Evolutionary conservation across 1,284 basidiomycete species (phyloP), one percentile per base, ranked within the genome.

Genomic region (Tilletia horrida): DNA sequence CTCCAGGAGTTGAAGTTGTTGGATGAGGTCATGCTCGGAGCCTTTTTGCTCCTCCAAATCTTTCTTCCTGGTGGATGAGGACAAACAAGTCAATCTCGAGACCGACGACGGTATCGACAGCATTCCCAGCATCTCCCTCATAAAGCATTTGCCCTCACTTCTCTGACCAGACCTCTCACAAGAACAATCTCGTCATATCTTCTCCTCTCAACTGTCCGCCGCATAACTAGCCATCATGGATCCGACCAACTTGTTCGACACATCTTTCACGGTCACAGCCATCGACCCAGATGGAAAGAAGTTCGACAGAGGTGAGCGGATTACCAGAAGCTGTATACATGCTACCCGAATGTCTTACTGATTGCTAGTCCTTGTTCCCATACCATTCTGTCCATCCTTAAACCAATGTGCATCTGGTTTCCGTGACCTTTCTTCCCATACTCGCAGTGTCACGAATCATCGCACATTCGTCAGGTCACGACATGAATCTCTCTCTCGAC

Each of bases 221-320:
- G 55, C 27, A 14, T 67, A 9, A 25, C 4, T 23, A 64, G 70
- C 50, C 43, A 48, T 76, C 25, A 62, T 55, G 55, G 65, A 66
- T 63, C 73, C 78, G 0, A 76, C 78, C 42, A 78, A 79, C 68
- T 68, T 81, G 55, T 81, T 80, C 65, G 80, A 81, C 68, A 75
- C 79, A 57, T 78, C 80, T 62, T 81, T 81, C 52, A 71, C 74
- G 66, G 73, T 81, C 64, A 73, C 68, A 52, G 70, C 76, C 66
- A 80, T 81, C 67, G 80, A 81, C 63, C 80, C 80, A 14, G 83
- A 95, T 81, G 95, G 96, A 66, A 96, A 91, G 85, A 97, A 95
- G 83, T 97, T 96, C 76, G 94, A 97, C 83, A 86, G 94, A 89
- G 94, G 94, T 94, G 70, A 61, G 85, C 78, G 43, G 52, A 65